Evolutionary conservation across 495 filamentous ascomycete species (phyloP).

Genomic region (Oidiodendron maius): DNA sequence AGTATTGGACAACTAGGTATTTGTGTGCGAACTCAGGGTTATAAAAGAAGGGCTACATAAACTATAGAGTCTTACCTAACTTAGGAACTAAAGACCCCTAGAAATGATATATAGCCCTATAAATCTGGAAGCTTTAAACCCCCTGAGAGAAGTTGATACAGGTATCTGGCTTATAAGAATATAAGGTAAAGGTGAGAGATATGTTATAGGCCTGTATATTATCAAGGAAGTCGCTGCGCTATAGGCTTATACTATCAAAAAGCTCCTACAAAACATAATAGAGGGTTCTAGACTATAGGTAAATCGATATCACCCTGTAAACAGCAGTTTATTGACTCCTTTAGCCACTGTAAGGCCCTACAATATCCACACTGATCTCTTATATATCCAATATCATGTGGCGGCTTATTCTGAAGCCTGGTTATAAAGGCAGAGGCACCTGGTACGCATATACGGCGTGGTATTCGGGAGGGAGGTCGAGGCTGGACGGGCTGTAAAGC

Average conservation of each 20-base stretch:
- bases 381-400: too few species aligned
- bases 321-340: too few species aligned
- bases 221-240: not conserved
- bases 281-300: too few species aligned
- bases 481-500: too few species aligned
- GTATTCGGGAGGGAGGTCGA: too few species aligned
- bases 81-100: not conserved
- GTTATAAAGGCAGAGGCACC: too few species aligned
- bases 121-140: not conserved
- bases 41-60: constrained; percentile 1
- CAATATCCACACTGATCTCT: too few species aligned
- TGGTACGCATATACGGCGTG: too few species aligned
- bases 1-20: constrained; percentile 40
- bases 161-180: not conserved
- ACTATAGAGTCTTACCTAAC: not conserved
- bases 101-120: not conserved
- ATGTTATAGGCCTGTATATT: not conserved
- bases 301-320: too few species aligned
- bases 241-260: not conserved
- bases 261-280: too few species aligned
- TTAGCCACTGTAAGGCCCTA: too few species aligned
- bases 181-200: not conserved
- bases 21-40: not conserved
- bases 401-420: too few species aligned
- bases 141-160: not conserved